Evolutionary conservation across 345 rosid genomes (phyloP).

Genomic region (Tarenaya hassleriana): DNA sequence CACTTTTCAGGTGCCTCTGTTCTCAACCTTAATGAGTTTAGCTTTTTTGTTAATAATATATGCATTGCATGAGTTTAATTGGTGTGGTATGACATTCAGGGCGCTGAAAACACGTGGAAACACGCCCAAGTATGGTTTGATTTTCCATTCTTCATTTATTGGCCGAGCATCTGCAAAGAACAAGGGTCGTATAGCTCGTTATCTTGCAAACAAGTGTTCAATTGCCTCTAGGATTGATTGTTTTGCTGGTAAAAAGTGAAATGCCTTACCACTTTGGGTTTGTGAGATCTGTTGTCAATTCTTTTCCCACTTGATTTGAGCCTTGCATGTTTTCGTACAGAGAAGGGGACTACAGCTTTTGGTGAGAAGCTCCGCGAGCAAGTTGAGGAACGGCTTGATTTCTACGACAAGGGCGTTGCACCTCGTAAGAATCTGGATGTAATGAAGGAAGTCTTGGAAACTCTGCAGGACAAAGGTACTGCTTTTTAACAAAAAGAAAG

Average conservation of each 20-base stretch:
- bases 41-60: neutral
- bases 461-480: slow-evolving; percentile 49
- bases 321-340: slow-evolving; percentile 29
- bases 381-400: slow-evolving; percentile 90
- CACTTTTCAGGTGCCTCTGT: slow-evolving; percentile 64
- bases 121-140: slow-evolving; percentile 91
- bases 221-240: slow-evolving; percentile 93
- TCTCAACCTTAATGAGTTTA: neutral
- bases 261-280: neutral
- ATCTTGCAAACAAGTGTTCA: slow-evolving; percentile 91
- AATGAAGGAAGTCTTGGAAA: slow-evolving; percentile 77
- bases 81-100: slow-evolving; percentile 33
- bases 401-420: slow-evolving; percentile 93
- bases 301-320: neutral
- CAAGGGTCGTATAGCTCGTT: slow-evolving; percentile 98
- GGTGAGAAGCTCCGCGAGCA: slow-evolving; percentile 97
- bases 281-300: too few species aligned
- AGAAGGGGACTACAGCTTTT: slow-evolving; percentile 47
- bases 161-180: slow-evolving; percentile 83
- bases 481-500: neutral
- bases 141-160: slow-evolving; percentile 90
- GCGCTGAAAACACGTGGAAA: slow-evolving; percentile 90
- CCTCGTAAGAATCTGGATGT: slow-evolving; percentile 96
- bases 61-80: neutral
- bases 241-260: slow-evolving; percentile 54